Base-by-base conservation (phyloP, 495 filamentous ascomycete species). In the Hypoxylon lenormandii region DNA sequence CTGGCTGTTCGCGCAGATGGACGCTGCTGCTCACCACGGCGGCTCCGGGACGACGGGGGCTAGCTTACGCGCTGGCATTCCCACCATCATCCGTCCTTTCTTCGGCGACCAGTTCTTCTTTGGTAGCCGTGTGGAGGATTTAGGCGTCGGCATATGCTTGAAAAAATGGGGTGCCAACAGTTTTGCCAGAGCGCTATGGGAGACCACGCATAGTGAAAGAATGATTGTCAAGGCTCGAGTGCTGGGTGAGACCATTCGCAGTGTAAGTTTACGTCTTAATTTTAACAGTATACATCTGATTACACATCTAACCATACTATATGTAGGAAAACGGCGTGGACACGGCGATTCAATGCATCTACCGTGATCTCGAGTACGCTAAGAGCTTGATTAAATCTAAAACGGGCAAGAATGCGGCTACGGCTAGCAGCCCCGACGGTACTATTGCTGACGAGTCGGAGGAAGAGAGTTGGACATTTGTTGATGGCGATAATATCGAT, bases 21-120 rank as follows among this genome's bases (percentile, higher is more conserved):
- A 98, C 75, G 96, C 94, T 5, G 96, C 92, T 1, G 92, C 88
- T 21, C 95, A 98, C 75, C 95, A 98, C 70, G 95, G 95, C 45
- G 95, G 95, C 30, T 92, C 94, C 28, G 95, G 95, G 4, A 98
- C 95, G 1, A 98, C 95, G 3, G 95, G 96, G 3, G 96, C 95
- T 3, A 97, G 93, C 74, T 82, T 98, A 38, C 85, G 95, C 53
- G 94, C 94, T 7, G 95, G 95, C 11, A 85, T 97, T 16, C 96
- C 95, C 0, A 98, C 95, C 2, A 93, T 98, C 61, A 88, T 98
- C 73, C 94, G 96, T 63, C 95, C 95, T 0, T 98, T 97, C 79
- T 98, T 98, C 76, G 95, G 95, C 4, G 95, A 98, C 68, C 95
- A 98, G 72, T 97, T 92, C 82, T 98, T 98, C 82, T 98, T 94